Base-by-base conservation (phyloP, 1,284 basidiomycete genomes). In the Malassezia globosa region DNA sequence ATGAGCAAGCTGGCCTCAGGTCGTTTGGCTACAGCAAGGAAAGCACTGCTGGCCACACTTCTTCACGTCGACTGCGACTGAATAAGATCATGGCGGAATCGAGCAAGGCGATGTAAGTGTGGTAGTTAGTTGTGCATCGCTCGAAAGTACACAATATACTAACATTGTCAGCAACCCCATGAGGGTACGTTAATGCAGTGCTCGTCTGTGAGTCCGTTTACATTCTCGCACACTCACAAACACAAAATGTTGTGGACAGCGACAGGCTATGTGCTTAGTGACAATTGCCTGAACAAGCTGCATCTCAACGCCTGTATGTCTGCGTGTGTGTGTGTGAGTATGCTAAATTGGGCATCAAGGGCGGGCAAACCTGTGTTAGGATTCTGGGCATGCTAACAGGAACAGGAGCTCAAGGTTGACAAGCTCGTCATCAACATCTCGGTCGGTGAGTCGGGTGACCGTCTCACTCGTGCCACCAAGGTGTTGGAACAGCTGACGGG, bases 351-450 rank as follows among this genome's bases (percentile, higher is more conserved):
- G n/a, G n/a, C n/a, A n/a, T n/a, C n/a, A n/a, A n/a, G n/a, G n/a
- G n/a, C n/a, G n/a, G n/a, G n/a, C n/a, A n/a, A n/a, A n/a, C n/a
- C n/a, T n/a, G n/a, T n/a, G n/a, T n/a, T n/a, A n/a, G n/a, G n/a
- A n/a, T n/a, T n/a, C n/a, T n/a, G n/a, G n/a, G n/a, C n/a, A n/a
- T 49, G 43, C 46, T 46, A 41, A 45, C 39, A 31, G 11, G 37
- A 19, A 24, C 59, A 83, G 80, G 90, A 96, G 79, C 86, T 88
- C 69, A 81, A 82, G 69, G 90, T 96, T 74, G 90, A 95, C 79
- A 96, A 97, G 81, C 84, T 97, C 74, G 90, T 96, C 78, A 89
- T 97, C 81, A 97, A 97, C 83, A 97, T 97, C 77, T 96, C 89
- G 69, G 94, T 97, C 70, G 92, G 94, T 75, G 92, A 96, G 80